A percentile compares a stretch with the other conserved stretches of the same genome.
Conservation (phyloP, 805 yeast species). For the Candida arabinofermentans region DNA sequence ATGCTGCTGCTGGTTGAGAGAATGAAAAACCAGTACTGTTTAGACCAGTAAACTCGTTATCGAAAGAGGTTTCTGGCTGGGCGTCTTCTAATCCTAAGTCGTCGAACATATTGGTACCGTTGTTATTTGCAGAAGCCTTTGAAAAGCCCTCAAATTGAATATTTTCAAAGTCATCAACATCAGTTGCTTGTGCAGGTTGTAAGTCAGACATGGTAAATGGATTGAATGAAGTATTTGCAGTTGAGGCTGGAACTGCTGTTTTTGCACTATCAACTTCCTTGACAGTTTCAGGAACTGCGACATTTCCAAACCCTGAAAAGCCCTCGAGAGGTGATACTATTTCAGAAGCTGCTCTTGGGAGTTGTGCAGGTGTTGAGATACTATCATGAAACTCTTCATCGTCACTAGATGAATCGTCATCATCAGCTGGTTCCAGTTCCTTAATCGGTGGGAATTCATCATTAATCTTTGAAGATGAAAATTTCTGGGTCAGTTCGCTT, state of each 20-base stretch:
- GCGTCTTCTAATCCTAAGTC: slow-evolving; percentile 35
- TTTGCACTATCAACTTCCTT: slow-evolving; percentile 1
- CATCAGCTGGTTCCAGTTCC: slow-evolving; percentile 51
- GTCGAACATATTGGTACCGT: slow-evolving; percentile 27
- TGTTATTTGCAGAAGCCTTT: background rate
- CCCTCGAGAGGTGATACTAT: background rate
- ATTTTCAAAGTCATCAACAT: slow-evolving; percentile 18
- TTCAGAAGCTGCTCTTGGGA: background rate
- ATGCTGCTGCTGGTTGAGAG: slow-evolving; percentile 8
- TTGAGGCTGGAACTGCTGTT: slow-evolving; percentile 5
- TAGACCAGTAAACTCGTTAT: slow-evolving; percentile 25
- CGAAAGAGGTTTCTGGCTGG: slow-evolving; percentile 24
- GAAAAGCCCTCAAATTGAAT: slow-evolving; percentile 2
- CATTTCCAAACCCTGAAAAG: background rate
- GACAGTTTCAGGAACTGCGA: background rate
- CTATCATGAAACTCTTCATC: slow-evolving; percentile 40
- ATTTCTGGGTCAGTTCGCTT: background rate
- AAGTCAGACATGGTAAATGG: slow-evolving; percentile 20
- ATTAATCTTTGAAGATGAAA: slow-evolving; percentile 15
- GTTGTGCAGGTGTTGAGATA: slow-evolving; percentile 14
- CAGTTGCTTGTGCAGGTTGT: slow-evolving; percentile 17
- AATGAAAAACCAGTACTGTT: slow-evolving; percentile 28
- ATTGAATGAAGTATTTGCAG: slow-evolving; percentile 16
- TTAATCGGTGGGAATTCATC: slow-evolving; percentile 62
- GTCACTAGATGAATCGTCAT: slow-evolving; percentile 40